A percentile compares a stretch with the other conserved stretches of the same genome.
Evolutionary conservation across 2,329 filamentous ascomycete genomes (phyloP).

Genomic region (Pseudopithomyces chartarum): DNA sequence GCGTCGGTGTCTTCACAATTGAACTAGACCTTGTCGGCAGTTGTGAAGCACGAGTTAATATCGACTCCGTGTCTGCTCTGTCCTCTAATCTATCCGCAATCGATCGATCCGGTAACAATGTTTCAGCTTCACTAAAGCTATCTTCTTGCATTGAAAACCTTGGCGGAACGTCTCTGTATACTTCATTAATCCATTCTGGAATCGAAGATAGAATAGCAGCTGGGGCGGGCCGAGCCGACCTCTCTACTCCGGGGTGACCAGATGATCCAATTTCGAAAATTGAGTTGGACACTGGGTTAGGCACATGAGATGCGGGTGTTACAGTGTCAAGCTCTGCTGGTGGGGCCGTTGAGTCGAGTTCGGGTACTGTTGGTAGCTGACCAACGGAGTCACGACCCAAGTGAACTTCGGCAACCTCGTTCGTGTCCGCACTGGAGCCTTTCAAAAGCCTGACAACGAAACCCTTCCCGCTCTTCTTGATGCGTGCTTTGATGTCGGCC

Average conservation of each 20-base stretch:
- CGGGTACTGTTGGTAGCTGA: slow-evolving; percentile 9
- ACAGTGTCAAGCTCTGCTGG: slow-evolving; percentile 25
- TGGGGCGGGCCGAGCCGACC: neutral
- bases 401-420: slow-evolving; percentile 36
- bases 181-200: slow-evolving; percentile 15
- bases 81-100: slow-evolving; percentile 22
- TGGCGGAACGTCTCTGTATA: neutral
- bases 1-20: slow-evolving; percentile 36
- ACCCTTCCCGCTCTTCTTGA: slow-evolving; percentile 41
- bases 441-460: slow-evolving; percentile 38
- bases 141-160: slow-evolving; percentile 27
- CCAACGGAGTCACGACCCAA: slow-evolving; percentile 18
- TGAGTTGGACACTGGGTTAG: neutral
- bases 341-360: slow-evolving; percentile 24
- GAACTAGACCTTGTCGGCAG: slow-evolving; percentile 23
- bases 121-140: slow-evolving; percentile 36
- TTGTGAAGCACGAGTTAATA: slow-evolving; percentile 11
- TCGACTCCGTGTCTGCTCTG: slow-evolving; percentile 23
- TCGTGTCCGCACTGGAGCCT: slow-evolving; percentile 25
- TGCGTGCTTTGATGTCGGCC: slow-evolving; percentile 36
- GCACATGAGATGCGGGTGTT: neutral
- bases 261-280: slow-evolving; percentile 35
- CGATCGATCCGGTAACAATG: slow-evolving; percentile 29
- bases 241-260: slow-evolving; percentile 22
- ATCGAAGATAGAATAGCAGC: slow-evolving; percentile 8